Base-by-base conservation (phyloP, 768 basidiomycete species). In the Paxillus rubicundulus region DNA sequence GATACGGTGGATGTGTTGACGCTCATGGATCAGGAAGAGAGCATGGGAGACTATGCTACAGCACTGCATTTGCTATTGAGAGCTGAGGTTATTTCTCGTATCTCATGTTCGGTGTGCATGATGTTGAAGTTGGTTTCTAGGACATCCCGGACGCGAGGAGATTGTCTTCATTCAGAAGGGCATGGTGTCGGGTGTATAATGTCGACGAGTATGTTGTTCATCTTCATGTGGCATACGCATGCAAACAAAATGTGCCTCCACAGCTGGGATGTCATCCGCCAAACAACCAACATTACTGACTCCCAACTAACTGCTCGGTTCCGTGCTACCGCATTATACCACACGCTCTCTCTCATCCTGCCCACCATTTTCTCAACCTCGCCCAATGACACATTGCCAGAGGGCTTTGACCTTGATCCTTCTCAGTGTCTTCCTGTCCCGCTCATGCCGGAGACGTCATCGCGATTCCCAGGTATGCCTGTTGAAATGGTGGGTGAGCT, bases 151-250 rank as follows among this genome's bases (percentile, higher is more conserved):
- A 85, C 52, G 80, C 81, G 30, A 78, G 94, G 44, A 79, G 78
- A 65, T 62, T 78, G 38, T 82, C 87, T 21, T 85, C 90, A 4
- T 80, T 89, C 62, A 77, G 84, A 42, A 84, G 82, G 30, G 78
- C 91, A 14, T 98, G 95, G 95, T 80, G 95, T 33, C 77, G 95
- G 28, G 80, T 96, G 42, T 96, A 89, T 64, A 77, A 88, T 47
- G 86, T 91, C 46, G 93, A 98, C 66, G 82, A 97, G 94, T 96
- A 68, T 54, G 86, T 76, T 45, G 54, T 47, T 42, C 28, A 13
- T 20, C 40, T n/a, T 14, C 40, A 45, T 21, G 0, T 13, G 16
- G 8, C 32, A 17, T 8, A 30, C 1, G 34, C 17, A 41, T 53
- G n/a, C 33, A 30, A 10, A 44, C 27, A 54, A 39, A 28, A 49